Evolutionary conservation across 2,329 filamentous ascomycete genomes (phyloP).

Genomic region (Dactylonectria estremocensis): DNA sequence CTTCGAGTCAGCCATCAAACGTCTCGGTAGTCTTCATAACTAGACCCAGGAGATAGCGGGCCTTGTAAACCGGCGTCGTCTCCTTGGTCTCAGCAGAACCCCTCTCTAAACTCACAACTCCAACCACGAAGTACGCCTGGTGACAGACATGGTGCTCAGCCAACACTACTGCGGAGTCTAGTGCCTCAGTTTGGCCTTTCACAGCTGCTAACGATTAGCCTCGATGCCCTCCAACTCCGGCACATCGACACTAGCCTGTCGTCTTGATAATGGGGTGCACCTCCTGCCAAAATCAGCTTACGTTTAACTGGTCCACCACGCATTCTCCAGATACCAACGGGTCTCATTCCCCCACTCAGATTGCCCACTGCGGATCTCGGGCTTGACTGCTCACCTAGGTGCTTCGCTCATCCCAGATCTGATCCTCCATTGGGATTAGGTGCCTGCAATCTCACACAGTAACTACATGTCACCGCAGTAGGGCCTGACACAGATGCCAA

Average conservation of each 20-base stretch:
- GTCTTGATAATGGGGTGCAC: conserved; percentile 1
- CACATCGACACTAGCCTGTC: conserved; percentile 11
- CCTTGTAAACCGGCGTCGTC: background rate
- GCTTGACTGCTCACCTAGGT: background rate
- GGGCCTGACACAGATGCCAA: background rate
- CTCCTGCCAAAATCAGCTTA: conserved; percentile 17
- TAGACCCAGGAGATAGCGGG: no score
- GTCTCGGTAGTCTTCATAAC: background rate
- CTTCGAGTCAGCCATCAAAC: background rate
- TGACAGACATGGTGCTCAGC: background rate
- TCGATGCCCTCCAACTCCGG: conserved; percentile 1
- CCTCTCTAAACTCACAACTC: background rate
- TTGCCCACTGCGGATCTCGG: conserved; percentile 3
- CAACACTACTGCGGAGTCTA: background rate
- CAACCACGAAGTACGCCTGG: background rate
- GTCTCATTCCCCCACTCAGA: conserved; percentile 7
- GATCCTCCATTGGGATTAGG: background rate
- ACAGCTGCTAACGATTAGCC: background rate
- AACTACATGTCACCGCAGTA: background rate
- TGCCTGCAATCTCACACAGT: background rate
- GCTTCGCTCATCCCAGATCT: conserved; percentile 4
- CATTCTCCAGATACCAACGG: conserved; percentile 8
- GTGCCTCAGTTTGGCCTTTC: background rate
- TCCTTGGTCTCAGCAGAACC: background rate
- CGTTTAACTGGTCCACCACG: conserved; percentile 11